Evolutionary conservation across 805 yeast genomes (phyloP), one percentile per base, ranked within the genome.

Genomic region (Sugiyamaella americana): DNA sequence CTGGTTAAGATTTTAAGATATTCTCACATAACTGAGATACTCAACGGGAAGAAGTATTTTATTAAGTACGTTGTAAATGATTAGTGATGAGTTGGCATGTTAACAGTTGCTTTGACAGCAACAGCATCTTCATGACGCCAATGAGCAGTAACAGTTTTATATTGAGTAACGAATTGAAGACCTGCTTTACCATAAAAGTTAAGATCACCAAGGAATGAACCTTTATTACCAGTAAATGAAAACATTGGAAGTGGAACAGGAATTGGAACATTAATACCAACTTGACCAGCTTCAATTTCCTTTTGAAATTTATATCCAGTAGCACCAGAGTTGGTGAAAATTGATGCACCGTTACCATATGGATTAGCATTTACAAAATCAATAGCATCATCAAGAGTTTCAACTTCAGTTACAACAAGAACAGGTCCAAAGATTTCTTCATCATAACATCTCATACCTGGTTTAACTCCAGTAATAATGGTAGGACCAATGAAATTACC

Each of bases 221-320:
- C 84, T 67, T 80, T 80, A 64, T 77, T 78, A 22, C 89, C 89
- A 10, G 89, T 83, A 69, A 82, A 82, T 2, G 86, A 79, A 65
- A 82, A 82, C 85, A 83, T 80, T 50, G 89, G 88, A 62, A 83
- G 69, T 42, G 89, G 89, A 17, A 82, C 89, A 3, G 89, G 89
- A 51, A 82, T 83, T 13, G 89, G 88, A 32, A 82, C 87, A 58
- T 82, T 82, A 56, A 82, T 72, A 47, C 89, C 89, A 43, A 82
- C 84, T 26, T 82, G 88, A 26, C 89, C 89, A 47, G 82, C 79
- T 49, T 80, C 84, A 51, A 82, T 76, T 53, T 78, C 73, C 65
- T 73, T 78, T 62, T 75, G 80, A 70, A 83, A 82, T 61, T 78
- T 77, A 64, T 80, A 82, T 3, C 85, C 84, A n/a, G 76, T 69